Evolutionary conservation across 1,139 yeast species (phyloP).

Genomic region (Kodamaea ohmeri): DNA sequence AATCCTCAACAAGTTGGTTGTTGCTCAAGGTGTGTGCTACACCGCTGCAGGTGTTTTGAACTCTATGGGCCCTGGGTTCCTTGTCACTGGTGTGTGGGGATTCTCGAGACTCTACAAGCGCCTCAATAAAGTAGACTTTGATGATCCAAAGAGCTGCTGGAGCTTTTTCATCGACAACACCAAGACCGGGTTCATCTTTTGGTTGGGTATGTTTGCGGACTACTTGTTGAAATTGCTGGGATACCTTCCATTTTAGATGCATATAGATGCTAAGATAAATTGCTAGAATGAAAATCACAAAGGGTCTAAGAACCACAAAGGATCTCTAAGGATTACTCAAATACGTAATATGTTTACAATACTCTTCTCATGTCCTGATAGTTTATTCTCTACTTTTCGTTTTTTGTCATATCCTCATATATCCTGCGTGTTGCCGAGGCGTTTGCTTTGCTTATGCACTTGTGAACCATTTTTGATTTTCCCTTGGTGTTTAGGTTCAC

Average conservation of each 20-base stretch:
- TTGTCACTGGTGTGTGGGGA: slow-evolving; percentile 62
- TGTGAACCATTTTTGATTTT: slow-evolving; percentile 22
- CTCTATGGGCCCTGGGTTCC: slow-evolving; percentile 85
- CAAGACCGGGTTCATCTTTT: slow-evolving; percentile 73
- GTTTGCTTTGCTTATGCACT: slow-evolving; percentile 32
- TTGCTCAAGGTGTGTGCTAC: slow-evolving; percentile 63
- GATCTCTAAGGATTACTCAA: not conserved
- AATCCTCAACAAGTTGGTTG: slow-evolving; percentile 59
- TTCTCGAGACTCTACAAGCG: slow-evolving; percentile 64
- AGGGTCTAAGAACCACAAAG: no score
- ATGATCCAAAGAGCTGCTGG: slow-evolving; percentile 83
- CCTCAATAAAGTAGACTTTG: slow-evolving; percentile 71
- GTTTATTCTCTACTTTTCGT: not conserved
- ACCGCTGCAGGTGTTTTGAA: slow-evolving; percentile 75
- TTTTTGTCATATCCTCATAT: slow-evolving; percentile 10
- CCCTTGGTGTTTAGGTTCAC: slow-evolving; percentile 22
- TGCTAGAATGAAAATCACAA: no score
- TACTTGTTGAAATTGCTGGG: slow-evolving; percentile 56
- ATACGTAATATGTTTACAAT: not conserved
- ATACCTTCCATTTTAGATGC: slow-evolving; percentile 22
- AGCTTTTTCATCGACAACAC: slow-evolving; percentile 73
- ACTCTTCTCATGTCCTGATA: not conserved
- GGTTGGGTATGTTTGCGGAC: slow-evolving; percentile 75
- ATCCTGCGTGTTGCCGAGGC: slow-evolving; percentile 19
- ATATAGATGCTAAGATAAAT: not conserved